Conservation (phyloP, 2,329 filamentous ascomycete genomes). For the Colletotrichum plurivorum region DNA sequence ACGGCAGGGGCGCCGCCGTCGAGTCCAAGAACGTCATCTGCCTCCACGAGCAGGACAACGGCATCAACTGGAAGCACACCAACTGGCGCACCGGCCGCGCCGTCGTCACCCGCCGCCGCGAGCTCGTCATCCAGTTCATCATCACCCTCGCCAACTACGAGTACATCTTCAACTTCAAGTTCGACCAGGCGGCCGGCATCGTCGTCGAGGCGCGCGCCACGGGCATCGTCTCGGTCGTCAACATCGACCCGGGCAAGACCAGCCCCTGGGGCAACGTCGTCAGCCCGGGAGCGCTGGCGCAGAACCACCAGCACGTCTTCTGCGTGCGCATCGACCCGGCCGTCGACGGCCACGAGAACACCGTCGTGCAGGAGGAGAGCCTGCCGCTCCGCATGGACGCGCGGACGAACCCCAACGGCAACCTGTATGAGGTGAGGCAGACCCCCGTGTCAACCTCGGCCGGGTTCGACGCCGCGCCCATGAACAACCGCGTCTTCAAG, state of each 20-base stretch:
- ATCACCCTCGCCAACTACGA: conserved; percentile 73
- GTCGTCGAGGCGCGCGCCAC: conserved; percentile 42
- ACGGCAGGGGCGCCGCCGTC: conserved; percentile 53
- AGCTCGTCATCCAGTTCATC: conserved; percentile 70
- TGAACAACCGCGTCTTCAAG: conserved; percentile 51
- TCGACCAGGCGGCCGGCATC: conserved; percentile 63
- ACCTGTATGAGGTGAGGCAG: conserved; percentile 58
- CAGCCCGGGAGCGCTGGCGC: conserved; percentile 65
- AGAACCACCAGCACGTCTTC: conserved; percentile 73
- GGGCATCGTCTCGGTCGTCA: conserved; percentile 61
- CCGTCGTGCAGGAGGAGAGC: conserved; percentile 68
- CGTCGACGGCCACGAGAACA: conserved; percentile 67
- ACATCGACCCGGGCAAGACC: conserved; percentile 63
- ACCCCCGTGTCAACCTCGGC: conserved; percentile 57
- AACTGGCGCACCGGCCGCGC: conserved; percentile 68
- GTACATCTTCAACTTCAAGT: conserved; percentile 54
- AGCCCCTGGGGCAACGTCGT: conserved; percentile 65
- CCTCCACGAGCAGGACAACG: conserved; percentile 41
- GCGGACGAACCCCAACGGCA: conserved; percentile 64
- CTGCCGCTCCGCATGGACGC: conserved; percentile 63
- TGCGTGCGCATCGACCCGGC: conserved; percentile 67
- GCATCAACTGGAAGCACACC: conserved; percentile 53
- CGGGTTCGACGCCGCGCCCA: conserved; percentile 59
- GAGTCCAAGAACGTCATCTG: conserved; percentile 53
- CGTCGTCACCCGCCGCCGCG: conserved; percentile 64